Conservation (phyloP, 2,329 filamentous ascomycete species). For the Penicillium nordicum region DNA sequence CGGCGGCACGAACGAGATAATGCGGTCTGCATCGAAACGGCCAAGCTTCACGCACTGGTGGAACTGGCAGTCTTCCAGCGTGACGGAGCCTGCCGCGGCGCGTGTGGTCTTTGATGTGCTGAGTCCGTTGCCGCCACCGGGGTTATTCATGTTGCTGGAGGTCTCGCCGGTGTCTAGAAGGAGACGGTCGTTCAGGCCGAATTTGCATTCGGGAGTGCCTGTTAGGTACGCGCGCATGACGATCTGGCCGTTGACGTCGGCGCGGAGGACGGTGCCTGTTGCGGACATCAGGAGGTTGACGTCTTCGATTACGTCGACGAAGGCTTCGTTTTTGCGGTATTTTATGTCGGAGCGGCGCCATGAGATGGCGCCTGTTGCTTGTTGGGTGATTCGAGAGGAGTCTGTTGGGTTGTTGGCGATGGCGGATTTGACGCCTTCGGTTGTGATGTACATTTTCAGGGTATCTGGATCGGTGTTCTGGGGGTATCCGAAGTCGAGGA, state of each 20-base stretch:
- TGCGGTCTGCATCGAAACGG: conserved; percentile 93
- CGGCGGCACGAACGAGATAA: conserved; percentile 94
- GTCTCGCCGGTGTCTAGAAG: conserved; percentile 77
- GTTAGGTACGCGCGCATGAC: conserved; percentile 97
- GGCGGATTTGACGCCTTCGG: conserved; percentile 91
- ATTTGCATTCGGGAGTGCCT: conserved; percentile 97
- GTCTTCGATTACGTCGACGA: conserved; percentile 98
- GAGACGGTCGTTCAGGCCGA: conserved; percentile 91
- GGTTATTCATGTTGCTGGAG: conserved; percentile 34
- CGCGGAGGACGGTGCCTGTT: conserved; percentile 86
- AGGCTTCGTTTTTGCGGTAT: conserved; percentile 98
- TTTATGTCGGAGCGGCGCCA: conserved; percentile 98
- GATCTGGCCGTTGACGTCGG: conserved; percentile 95
- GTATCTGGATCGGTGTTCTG: conserved; percentile 99
- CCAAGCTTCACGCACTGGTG: conserved; percentile 98
- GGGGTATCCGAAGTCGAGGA: conserved; percentile 97
- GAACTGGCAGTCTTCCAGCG: conserved; percentile 96
- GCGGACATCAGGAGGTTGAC: conserved; percentile 99
- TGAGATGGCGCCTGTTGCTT: conserved; percentile 92
- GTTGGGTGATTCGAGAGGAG: conserved; percentile 98
- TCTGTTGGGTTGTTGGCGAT: conserved; percentile 68
- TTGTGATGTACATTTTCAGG: conserved; percentile 99
- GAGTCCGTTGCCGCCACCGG: conserved; percentile 60
- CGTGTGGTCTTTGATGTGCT: conserved; percentile 78
- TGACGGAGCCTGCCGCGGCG: conserved; percentile 91